These are phyloP conservation scores for Diacronema lutheri DNA, from an alignment of 78 protist genomes.

Conservation along the genomic window DNA sequence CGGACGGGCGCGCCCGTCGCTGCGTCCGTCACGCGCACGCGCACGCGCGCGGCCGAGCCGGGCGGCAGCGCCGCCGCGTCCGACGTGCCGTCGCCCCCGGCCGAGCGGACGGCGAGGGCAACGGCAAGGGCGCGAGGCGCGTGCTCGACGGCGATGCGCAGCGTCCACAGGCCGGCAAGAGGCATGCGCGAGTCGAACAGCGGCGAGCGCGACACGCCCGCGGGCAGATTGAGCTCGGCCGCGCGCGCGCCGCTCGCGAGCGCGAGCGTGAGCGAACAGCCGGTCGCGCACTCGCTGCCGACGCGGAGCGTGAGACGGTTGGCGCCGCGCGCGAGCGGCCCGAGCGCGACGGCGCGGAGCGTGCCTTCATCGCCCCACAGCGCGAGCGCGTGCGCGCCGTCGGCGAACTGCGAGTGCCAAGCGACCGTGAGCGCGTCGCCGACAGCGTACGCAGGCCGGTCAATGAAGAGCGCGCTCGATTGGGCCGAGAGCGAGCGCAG, in stretches of 20 bases:
- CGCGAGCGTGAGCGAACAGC: background rate
- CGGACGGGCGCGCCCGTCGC: background rate
- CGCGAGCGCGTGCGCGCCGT: background rate
- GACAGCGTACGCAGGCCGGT: background rate
- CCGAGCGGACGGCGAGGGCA: too few relatives aligned
- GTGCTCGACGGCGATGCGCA: too few relatives aligned
- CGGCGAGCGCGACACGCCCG: background rate
- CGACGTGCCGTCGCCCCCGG: too few relatives aligned
- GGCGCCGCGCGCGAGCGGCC: background rate
- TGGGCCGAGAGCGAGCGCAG: background rate
- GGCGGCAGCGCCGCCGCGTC: too few relatives aligned
- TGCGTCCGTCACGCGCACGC: too few relatives aligned
- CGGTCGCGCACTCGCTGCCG: too few relatives aligned
- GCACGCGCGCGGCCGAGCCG: too few relatives aligned
- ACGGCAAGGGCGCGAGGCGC: too few relatives aligned
- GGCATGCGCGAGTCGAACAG: too few relatives aligned
- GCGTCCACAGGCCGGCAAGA: too few relatives aligned
- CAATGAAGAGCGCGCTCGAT: too few relatives aligned
- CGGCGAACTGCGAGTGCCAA: background rate
- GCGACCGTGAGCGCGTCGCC: background rate
- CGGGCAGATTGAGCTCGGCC: background rate
- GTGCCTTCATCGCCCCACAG: background rate
- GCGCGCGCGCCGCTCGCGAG: background rate
- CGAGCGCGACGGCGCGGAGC: background rate
- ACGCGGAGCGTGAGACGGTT: too few relatives aligned